Evolutionary conservation across 2,329 filamentous ascomycete species (phyloP).

Genomic region (Beauveria sp.): DNA sequence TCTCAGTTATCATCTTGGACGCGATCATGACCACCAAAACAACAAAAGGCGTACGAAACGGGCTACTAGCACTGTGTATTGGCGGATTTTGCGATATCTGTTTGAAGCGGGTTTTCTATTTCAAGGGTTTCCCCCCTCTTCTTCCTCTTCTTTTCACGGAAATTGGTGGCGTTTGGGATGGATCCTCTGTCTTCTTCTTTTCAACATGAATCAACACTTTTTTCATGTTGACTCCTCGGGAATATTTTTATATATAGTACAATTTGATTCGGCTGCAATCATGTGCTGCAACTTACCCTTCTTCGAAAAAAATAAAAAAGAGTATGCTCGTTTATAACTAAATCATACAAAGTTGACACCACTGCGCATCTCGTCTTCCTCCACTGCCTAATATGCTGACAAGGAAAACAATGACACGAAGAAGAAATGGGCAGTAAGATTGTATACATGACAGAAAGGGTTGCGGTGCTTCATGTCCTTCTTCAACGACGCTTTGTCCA

Average conservation of each 20-base stretch:
- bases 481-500: constrained; percentile 32
- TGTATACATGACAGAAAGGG: neutral
- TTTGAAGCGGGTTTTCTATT: no score
- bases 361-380: neutral
- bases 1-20: neutral
- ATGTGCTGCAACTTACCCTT: neutral
- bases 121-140: neutral
- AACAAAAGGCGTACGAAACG: neutral
- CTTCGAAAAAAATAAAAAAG: no score
- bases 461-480: neutral
- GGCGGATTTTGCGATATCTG: neutral
- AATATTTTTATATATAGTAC: constrained; percentile 3
- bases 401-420: neutral
- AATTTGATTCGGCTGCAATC: neutral
- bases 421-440: neutral
- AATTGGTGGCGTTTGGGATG: neutral
- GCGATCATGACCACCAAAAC: constrained; percentile 5
- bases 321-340: neutral
- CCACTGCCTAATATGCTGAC: neutral
- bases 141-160: neutral
- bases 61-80: neutral
- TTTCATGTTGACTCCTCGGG: neutral
- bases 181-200: neutral
- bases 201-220: neutral
- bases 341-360: neutral